These are phyloP conservation scores for Schrenkiella parvula DNA, from an alignment of 345 rosid genomes.

Conservation along the genomic window DNA sequence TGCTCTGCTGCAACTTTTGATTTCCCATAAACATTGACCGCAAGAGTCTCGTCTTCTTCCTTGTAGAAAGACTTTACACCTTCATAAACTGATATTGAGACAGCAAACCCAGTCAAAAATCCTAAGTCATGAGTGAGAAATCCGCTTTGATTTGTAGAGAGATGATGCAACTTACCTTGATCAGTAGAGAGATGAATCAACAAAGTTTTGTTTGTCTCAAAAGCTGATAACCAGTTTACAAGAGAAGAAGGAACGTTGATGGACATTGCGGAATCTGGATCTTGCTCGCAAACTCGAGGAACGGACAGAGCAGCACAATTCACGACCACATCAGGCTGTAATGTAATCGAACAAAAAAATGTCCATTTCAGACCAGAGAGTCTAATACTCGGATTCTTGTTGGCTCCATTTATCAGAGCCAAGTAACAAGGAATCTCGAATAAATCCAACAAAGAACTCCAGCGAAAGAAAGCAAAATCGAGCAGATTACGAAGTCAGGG, in stretches of 20 bases:
- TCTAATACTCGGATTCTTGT: background rate
- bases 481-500: background rate
- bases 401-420: background rate
- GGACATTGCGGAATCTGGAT: constrained; percentile 66
- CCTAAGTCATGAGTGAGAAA: background rate
- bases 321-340: constrained; percentile 76
- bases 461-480: background rate
- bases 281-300: constrained; percentile 78
- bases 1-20: constrained; percentile 84
- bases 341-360: background rate
- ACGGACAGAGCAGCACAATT: constrained; percentile 88
- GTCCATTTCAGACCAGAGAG: constrained; percentile 1
- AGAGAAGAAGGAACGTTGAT: constrained; percentile 73
- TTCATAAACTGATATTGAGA: constrained; percentile 54
- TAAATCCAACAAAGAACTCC: background rate
- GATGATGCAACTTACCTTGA: constrained; percentile 49
- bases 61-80: constrained; percentile 86
- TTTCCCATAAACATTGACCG: constrained; percentile 82
- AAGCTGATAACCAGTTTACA: constrained; percentile 58
- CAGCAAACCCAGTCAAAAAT: background rate
- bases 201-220: constrained; percentile 39
- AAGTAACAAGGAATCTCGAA: background rate
- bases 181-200: constrained; percentile 88
- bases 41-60: constrained; percentile 75
- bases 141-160: no score